These are phyloP conservation scores for Aspergillus haitiensis DNA, from an alignment of 495 filamentous ascomycete genomes.

Conservation along the genomic window DNA sequence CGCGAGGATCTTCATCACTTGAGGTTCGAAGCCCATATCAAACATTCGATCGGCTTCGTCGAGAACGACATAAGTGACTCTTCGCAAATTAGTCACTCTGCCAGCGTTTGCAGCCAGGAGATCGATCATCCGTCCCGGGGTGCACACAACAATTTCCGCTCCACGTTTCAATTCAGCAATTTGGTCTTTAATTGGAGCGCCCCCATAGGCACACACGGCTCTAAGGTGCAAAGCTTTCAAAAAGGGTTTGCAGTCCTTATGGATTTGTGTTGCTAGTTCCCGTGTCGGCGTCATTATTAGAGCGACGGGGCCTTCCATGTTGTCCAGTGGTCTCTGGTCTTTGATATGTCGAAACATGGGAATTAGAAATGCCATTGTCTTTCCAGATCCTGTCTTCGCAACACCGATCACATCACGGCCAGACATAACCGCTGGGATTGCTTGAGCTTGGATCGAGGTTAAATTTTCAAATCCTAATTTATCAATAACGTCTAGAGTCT, in stretches of 20 bases:
- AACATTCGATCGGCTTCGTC: constrained; percentile 99
- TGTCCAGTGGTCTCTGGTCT: constrained; percentile 81
- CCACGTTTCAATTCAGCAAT: constrained; percentile 95
- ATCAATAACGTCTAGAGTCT: constrained; percentile 84
- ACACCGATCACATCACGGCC: constrained; percentile 95
- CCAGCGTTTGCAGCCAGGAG: constrained; percentile 89
- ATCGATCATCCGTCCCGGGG: constrained; percentile 96
- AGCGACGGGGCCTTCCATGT: constrained; percentile 82
- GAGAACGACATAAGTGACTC: constrained; percentile 89
- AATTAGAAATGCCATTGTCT: constrained; percentile 91
- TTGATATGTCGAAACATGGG: constrained; percentile 98
- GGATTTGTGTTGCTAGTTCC: constrained; percentile 92
- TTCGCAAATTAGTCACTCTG: constrained; percentile 82
- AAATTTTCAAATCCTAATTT: constrained; percentile 83
- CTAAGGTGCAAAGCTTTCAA: constrained; percentile 86
- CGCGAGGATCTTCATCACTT: constrained; percentile 93
- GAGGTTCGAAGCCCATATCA: constrained; percentile 98
- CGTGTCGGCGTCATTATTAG: constrained; percentile 93
- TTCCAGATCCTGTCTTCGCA: constrained; percentile 98
- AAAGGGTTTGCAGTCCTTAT: constrained; percentile 91
- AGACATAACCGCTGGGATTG: constrained; percentile 92
- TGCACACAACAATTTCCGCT: constrained; percentile 92
- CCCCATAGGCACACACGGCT: constrained; percentile 93
- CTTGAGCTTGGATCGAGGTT: constrained; percentile 93
- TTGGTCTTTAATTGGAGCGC: constrained; percentile 95